Conservation (phyloP, 176 grass and related monocot genomes). For the Phoenix dactylifera region DNA sequence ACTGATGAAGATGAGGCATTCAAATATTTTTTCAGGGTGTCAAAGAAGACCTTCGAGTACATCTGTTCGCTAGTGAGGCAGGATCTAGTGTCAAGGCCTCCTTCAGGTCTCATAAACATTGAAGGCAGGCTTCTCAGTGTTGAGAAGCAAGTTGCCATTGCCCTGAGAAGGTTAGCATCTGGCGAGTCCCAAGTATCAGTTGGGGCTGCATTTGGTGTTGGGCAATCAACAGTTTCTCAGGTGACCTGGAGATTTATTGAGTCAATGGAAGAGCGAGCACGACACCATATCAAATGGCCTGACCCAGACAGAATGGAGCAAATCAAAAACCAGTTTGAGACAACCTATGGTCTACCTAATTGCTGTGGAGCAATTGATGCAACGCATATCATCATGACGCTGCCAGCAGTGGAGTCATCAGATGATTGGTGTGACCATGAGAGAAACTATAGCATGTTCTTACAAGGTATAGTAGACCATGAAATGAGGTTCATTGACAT, state of each 20-base stretch:
- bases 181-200: slow-evolving; percentile 93
- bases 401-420: slow-evolving; percentile 84
- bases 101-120: slow-evolving; percentile 92
- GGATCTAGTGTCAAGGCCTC: slow-evolving; percentile 88
- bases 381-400: slow-evolving; percentile 91
- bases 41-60: slow-evolving; percentile 85
- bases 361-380: slow-evolving; percentile 82
- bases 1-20: slow-evolving; percentile 86
- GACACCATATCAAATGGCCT: slow-evolving; percentile 76
- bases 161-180: slow-evolving; percentile 82
- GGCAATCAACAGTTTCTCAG: slow-evolving; percentile 93
- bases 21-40: slow-evolving; percentile 93
- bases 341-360: slow-evolving; percentile 52
- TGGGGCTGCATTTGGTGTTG: slow-evolving; percentile 79
- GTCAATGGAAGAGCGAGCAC: slow-evolving; percentile 84
- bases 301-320: slow-evolving; percentile 42
- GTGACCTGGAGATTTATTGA: slow-evolving; percentile 98
- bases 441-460: slow-evolving; percentile 92
- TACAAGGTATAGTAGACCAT: slow-evolving; percentile 82
- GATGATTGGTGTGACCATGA: slow-evolving; percentile 82
- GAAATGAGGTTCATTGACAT: slow-evolving; percentile 96
- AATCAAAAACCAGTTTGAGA: slow-evolving; percentile 59
- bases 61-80: slow-evolving; percentile 91
- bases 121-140: slow-evolving; percentile 94
- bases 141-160: slow-evolving; percentile 98